Evolutionary conservation across 2,329 filamentous ascomycete species (phyloP).

Genomic region (Colletotrichum sp.): DNA sequence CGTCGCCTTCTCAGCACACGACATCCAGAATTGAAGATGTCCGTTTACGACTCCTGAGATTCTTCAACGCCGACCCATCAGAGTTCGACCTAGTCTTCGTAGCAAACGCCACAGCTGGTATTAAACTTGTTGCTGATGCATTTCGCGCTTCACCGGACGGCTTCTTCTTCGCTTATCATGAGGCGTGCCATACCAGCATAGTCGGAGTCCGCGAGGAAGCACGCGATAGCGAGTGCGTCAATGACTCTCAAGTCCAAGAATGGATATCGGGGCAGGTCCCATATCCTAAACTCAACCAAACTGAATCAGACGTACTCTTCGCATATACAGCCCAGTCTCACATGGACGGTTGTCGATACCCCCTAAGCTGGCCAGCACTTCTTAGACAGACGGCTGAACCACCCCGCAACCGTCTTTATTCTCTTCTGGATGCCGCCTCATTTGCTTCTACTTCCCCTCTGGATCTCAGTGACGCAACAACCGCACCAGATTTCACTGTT

Average conservation of each 20-base stretch:
- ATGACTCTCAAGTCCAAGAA: conserved; percentile 63
- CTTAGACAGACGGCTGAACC: conserved; percentile 29
- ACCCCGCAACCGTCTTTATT: not conserved
- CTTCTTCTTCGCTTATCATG: conserved; percentile 84
- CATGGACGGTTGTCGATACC: conserved; percentile 21
- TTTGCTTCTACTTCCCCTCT: conserved; percentile 78
- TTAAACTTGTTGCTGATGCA: conserved; percentile 85
- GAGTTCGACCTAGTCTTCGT: conserved; percentile 91
- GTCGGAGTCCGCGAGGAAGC: conserved; percentile 82
- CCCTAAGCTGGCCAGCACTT: conserved; percentile 65
- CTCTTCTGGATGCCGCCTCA: conserved; percentile 71
- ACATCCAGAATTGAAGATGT: conserved; percentile 78
- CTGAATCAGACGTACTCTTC: conserved; percentile 36
- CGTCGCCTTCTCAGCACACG: conserved; percentile 78
- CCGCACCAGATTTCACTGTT: conserved; percentile 82
- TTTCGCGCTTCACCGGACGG: conserved; percentile 72
- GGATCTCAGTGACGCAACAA: conserved; percentile 65
- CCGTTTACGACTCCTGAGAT: conserved; percentile 71
- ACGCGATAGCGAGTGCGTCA: conserved; percentile 67
- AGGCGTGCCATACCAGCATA: conserved; percentile 85
- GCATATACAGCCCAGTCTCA: conserved; percentile 22
- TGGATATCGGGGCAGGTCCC: conserved; percentile 61
- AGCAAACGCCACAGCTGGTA: conserved; percentile 87
- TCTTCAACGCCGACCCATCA: conserved; percentile 82
- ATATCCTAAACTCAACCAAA: conserved; percentile 28